Percentiles rank a stretch among this genome's conserved stretches.
phyloP scores from a whole-genome alignment of 352 stramenopile genomes.

The Phytopythium helicoides region DNA sequence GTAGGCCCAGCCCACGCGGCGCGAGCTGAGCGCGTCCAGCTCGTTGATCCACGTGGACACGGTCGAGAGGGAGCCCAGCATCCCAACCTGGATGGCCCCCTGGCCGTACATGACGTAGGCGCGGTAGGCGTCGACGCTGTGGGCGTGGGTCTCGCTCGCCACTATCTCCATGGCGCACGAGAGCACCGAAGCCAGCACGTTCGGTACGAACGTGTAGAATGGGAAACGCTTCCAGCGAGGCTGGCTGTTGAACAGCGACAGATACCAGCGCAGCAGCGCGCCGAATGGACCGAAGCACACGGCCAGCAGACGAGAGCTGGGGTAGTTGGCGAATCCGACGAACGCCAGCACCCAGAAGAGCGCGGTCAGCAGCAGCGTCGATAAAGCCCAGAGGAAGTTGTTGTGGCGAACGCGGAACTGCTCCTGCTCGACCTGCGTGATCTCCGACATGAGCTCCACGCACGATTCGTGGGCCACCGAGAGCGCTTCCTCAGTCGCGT shows the following conservation, averaged over 20 bases:
- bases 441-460: slow-evolving; percentile 39
- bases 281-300: slow-evolving; percentile 58
- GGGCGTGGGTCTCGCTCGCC: slow-evolving; percentile 25
- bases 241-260: slow-evolving; percentile 50
- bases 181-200: slow-evolving; percentile 52
- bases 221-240: slow-evolving; percentile 52
- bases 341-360: slow-evolving; percentile 46
- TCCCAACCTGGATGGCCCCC: slow-evolving; percentile 43
- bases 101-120: slow-evolving; percentile 45
- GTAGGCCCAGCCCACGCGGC: slow-evolving; percentile 47
- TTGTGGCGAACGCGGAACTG: slow-evolving; percentile 35
- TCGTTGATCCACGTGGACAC: slow-evolving; percentile 72
- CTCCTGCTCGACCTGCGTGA: slow-evolving; percentile 46
- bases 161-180: slow-evolving; percentile 41
- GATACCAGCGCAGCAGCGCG: slow-evolving; percentile 50
- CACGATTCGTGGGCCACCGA: slow-evolving; percentile 35
- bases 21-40: slow-evolving; percentile 44
- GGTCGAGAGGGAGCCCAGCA: slow-evolving; percentile 66
- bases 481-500: slow-evolving; percentile 42
- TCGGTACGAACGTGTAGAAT: slow-evolving; percentile 58
- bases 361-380: slow-evolving; percentile 19
- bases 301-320: slow-evolving; percentile 44
- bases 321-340: slow-evolving; percentile 44
- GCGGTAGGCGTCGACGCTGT: slow-evolving; percentile 25
- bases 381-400: slow-evolving; percentile 21